Conservation (phyloP, 202 grass and related monocot genomes). For the Cymbopogon flexuosus region DNA sequence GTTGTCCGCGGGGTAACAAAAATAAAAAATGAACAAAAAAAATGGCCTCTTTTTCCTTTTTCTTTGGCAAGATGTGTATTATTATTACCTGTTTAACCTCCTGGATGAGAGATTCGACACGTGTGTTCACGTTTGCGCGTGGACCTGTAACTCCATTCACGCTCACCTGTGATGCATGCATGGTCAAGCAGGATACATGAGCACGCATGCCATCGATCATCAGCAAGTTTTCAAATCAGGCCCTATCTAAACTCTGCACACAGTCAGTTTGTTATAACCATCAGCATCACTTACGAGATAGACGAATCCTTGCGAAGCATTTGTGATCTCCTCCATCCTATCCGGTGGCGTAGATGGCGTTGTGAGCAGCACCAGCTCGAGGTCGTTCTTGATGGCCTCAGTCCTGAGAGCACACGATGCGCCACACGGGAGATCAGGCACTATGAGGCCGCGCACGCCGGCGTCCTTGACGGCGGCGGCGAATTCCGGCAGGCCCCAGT, state of each 20-base stretch:
- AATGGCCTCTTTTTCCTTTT: not conserved
- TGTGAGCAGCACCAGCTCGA: slow-evolving; percentile 5
- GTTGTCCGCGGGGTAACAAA: not conserved
- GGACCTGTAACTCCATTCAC: slow-evolving; percentile 44
- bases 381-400: slow-evolving; percentile 31
- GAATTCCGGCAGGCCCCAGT: not conserved
- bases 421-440: slow-evolving; percentile 35
- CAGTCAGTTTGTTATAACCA: too few species aligned
- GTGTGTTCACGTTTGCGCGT: slow-evolving; percentile 15
- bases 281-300: slow-evolving; percentile 41
- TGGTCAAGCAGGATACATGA: not conserved
- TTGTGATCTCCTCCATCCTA: too few species aligned
- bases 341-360: too few species aligned
- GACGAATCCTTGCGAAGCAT: slow-evolving; percentile 50
- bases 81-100: slow-evolving; percentile 45
- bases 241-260: not conserved
- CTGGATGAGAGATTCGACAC: slow-evolving; percentile 35
- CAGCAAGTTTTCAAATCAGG: too few species aligned
- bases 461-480: slow-evolving; percentile 15
- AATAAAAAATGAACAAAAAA: not conserved
- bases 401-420: not conserved
- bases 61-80: not conserved
- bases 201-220: too few species aligned
- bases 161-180: slow-evolving; percentile 27
- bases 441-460: slow-evolving; percentile 37